Evolutionary conservation across 2,329 filamentous ascomycete genomes (phyloP).

Genomic region (Beauveria varroae): DNA sequence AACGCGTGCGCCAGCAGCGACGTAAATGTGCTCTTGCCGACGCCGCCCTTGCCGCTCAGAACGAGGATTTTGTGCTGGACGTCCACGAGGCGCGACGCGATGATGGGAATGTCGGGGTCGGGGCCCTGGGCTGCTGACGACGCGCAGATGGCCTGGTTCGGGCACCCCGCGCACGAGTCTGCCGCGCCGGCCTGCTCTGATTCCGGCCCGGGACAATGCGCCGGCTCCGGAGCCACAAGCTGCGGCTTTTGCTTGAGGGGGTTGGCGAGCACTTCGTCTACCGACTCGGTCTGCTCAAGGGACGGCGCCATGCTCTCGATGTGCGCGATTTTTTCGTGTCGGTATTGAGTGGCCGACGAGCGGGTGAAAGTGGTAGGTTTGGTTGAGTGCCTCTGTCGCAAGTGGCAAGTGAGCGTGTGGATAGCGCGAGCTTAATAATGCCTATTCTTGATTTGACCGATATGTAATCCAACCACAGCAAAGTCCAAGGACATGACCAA

Average conservation of each 20-base stretch:
- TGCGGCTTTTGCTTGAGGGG: slow-evolving; percentile 72
- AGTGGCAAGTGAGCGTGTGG: slow-evolving; percentile 10
- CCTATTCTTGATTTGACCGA: neutral
- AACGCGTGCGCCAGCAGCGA: slow-evolving; percentile 84
- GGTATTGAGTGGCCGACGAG: neutral
- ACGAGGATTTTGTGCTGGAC: slow-evolving; percentile 91
- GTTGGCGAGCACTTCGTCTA: slow-evolving; percentile 65
- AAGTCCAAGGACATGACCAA: neutral
- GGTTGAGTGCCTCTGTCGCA: neutral
- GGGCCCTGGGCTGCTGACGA: slow-evolving; percentile 81
- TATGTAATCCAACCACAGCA: neutral
- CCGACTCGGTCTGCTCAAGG: slow-evolving; percentile 60
- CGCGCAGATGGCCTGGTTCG: slow-evolving; percentile 92
- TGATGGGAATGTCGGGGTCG: slow-evolving; percentile 86
- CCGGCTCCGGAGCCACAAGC: slow-evolving; percentile 89
- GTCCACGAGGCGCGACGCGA: slow-evolving; percentile 70
- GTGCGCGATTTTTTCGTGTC: neutral
- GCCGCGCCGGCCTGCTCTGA: slow-evolving; percentile 61
- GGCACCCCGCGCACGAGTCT: slow-evolving; percentile 89
- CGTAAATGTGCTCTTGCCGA: slow-evolving; percentile 93
- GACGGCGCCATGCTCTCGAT: slow-evolving; percentile 63
- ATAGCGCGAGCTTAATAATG: slow-evolving; percentile 17
- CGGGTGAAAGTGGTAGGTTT: neutral
- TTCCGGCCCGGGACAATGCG: slow-evolving; percentile 91
- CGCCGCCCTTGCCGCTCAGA: slow-evolving; percentile 89